Evolutionary conservation across 768 basidiomycete species (phyloP), one percentile per base, ranked within the genome.

Genomic region (Mycena vitilis): DNA sequence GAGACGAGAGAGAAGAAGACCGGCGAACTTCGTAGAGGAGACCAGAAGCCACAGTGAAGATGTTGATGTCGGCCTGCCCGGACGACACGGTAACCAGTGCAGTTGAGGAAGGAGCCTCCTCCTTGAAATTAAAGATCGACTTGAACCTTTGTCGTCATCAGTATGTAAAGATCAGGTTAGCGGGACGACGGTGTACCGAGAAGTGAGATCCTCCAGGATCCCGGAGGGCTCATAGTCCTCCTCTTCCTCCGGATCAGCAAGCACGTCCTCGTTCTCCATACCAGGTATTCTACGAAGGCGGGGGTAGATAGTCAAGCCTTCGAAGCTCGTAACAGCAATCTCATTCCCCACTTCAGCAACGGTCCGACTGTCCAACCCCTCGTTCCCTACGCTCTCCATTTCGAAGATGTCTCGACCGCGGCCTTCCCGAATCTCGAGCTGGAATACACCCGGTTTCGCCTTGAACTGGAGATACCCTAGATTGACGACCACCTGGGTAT

Each of bases 41-140:
- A 0, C 98, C 98, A 0, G 98, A 99, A 9, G 98, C 98, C 20
- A 99, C 97, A 0, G 98, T 99, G 80, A 99, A 99, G 71, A 99
- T 97, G 74, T 99, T 99, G 80, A 99, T 98, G 38, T 98, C 95
- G 9, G 97, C 96, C 72, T 94, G 92, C 44, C 76, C 77, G 10
- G 71, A 70, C 20, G 71, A 70, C 20, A 75, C 40, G 56, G 62
- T 73, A 42, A 69, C 71, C 1, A 71, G 67, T 71, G 48, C 74
- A 44, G 72, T 62, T 18, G 71, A 73, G 4, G 66, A 69, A n/a
- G 73, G 74, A 36, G 80, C 74, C 65, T 80, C 75, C 65, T 80
- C 75, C 65, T 80, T 72, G 60, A 69, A 64, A 22, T 42, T 79
- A 75, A 86, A 86, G 30, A 88, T 70, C 12, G 84, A 86, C 66